Conservation (phyloP, 2,329 filamentous ascomycete genomes). For the Cordyceps fumosorosea region DNA sequence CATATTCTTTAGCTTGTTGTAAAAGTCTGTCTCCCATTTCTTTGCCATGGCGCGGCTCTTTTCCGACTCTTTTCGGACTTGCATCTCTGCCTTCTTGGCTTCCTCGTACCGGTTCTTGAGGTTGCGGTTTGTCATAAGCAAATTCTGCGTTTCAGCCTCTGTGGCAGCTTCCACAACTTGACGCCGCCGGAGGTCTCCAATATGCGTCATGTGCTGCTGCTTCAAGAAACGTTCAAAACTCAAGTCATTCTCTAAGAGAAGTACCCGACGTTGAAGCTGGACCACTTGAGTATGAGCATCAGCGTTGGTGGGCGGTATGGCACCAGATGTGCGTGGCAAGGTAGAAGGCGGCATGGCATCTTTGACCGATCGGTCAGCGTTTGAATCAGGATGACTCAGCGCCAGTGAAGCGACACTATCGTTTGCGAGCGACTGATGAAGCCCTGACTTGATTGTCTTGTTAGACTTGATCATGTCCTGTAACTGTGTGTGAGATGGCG, state of each 20-base stretch:
- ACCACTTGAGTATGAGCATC: conserved; percentile 36
- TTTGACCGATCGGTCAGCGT: conserved; percentile 30
- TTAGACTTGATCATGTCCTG: conserved; percentile 57
- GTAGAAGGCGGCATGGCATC: conserved; percentile 23
- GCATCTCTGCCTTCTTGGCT: conserved; percentile 62
- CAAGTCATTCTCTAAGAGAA: conserved; percentile 70
- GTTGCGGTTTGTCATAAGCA: conserved; percentile 69
- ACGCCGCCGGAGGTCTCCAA: conserved; percentile 68
- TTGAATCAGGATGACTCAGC: conserved; percentile 43
- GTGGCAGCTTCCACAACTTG: conserved; percentile 71
- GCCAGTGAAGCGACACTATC: conserved; percentile 51
- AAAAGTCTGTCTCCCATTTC: conserved; percentile 70
- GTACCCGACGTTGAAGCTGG: conserved; percentile 65
- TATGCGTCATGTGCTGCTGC: conserved; percentile 74
- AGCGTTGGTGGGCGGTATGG: conserved; percentile 22
- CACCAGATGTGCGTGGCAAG: conserved; percentile 17
- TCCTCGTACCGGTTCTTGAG: conserved; percentile 68
- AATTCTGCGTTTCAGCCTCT: conserved; percentile 75
- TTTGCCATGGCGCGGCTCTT: conserved; percentile 66
- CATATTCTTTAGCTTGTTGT: conserved; percentile 56
- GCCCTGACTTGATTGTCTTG: conserved; percentile 48
- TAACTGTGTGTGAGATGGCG: conserved; percentile 47
- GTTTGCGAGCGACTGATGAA: conserved; percentile 50
- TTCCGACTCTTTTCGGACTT: conserved; percentile 65
- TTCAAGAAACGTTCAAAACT: conserved; percentile 81